Evolutionary conservation across 2,329 filamentous ascomycete species (phyloP).

Genomic region (Capronia epimyces): DNA sequence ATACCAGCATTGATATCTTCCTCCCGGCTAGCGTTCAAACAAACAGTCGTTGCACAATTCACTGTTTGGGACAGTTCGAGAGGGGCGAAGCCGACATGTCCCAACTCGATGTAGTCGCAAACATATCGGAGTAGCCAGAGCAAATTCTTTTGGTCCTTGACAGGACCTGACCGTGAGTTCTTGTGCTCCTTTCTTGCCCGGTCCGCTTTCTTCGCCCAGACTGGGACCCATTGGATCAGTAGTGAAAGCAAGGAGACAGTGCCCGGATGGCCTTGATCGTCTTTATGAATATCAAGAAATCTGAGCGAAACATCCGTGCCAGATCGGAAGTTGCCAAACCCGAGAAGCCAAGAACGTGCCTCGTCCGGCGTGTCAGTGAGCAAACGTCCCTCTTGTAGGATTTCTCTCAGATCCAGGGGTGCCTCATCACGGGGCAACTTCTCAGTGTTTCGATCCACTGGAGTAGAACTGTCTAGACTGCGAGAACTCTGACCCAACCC

Average conservation of each 20-base stretch:
- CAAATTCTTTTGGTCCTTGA: constrained; percentile 21
- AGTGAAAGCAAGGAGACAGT: constrained; percentile 19
- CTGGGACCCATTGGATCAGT: constrained; percentile 16
- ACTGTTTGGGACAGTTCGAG: constrained; percentile 18
- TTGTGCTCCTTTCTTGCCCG: constrained; percentile 19
- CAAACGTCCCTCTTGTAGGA: constrained; percentile 12
- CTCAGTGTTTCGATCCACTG: constrained; percentile 8
- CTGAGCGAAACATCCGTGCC: constrained; percentile 24
- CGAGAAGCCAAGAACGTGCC: constrained; percentile 22
- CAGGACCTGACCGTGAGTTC: constrained; percentile 10
- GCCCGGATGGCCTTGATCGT: constrained; percentile 8
- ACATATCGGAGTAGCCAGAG: constrained; percentile 25
- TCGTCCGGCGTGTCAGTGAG: constrained; percentile 17
- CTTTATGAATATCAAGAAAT: constrained; percentile 13
- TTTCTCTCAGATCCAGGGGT: constrained; percentile 5
- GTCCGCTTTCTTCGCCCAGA: constrained; percentile 21
- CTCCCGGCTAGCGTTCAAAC: constrained; percentile 20
- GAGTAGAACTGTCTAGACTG: constrained; percentile 7
- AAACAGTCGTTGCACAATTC: constrained; percentile 16
- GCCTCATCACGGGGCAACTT: constrained; percentile 2
- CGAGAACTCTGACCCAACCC: constrained; percentile 11
- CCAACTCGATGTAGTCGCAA: constrained; percentile 22
- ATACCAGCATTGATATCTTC: constrained; percentile 24
- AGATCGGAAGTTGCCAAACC: constrained; percentile 21
- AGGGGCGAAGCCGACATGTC: constrained; percentile 14